Evolutionary conservation across 139 green algal species (phyloP), one percentile per base, ranked within the genome.

Genomic region (Chlorella ohadii): DNA sequence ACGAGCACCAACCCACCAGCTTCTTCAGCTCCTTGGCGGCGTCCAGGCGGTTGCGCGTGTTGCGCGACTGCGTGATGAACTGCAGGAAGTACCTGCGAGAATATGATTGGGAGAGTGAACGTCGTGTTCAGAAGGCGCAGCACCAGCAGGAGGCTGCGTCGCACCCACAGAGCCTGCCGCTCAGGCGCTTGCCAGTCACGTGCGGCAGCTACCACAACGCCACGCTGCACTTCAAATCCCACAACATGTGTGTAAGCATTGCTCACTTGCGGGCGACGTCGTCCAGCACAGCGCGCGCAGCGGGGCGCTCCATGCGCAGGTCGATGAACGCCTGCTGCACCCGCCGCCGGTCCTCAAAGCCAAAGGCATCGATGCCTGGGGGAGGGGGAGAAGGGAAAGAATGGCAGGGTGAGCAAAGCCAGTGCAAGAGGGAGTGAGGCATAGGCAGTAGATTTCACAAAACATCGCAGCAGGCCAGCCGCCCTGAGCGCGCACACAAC

Each of bases 11-110:
- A 59, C 51, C 51, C 51, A 59, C 44, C 86, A 99, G 91, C 89
- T 96, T 95, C 90, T 98, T 98, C 15, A 99, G 90, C 91, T 95
- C 92, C 78, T 95, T 94, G 55, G 91, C 93, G 4, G 86, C 87
- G n/a, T 93, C 92, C 61, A 93, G 83, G 4, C 93, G 89, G 91
- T 95, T 93, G 34, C 76, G 80, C 44, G 89, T 86, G 78, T 79
- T 87, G 81, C 91, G 85, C 73, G 90, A 89, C 67, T 89, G 87
- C 27, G 70, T 91, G 79, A 96, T 90, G 82, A 87, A 97, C 33
- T 78, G 81, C 39, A 91, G 75, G 72, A 97, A 92, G 65, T 87
- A 70, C 72, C 86, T 91, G 67, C 87, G 36, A 25, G 25, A 44
- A 1, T 23, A 22, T 5, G 57, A 34, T 22, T 20, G 34, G 36